Base-by-base conservation (phyloP, 2,329 filamentous ascomycete genomes). In the Paecilomyces formosus region DNA sequence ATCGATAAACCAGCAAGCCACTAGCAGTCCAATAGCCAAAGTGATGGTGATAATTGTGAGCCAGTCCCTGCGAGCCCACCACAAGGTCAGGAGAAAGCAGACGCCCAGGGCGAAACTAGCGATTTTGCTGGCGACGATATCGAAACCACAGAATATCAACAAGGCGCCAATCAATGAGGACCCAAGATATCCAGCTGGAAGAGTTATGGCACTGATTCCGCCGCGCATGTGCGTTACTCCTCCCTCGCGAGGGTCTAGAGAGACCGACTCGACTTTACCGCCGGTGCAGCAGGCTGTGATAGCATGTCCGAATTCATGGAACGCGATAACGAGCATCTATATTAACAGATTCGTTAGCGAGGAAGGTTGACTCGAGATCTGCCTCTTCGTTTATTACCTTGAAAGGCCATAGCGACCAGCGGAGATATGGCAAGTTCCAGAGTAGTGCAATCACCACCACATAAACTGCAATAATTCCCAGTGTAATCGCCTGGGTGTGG, bases 11-110 rank as follows among this genome's bases (percentile, higher is more conserved):
- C 89, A 92, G 69, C 86, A 90, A 0, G 80, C 89, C 1, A 92
- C 77, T 26, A 92, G 72, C 66, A 92, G 70, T 0, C 86, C 89
- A 1, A 92, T 84, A 0, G 88, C 88, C 5, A 87, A 75, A 7
- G 91, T 70, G 8, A 92, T 78, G 0, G 89, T 92, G 15, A 83
- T 62, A 59, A 92, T 85, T 0, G 89, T 92, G 61, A 92, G 76
- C 88, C 88, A 92, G 71, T 92, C 88, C 66, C 81, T 85, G 62
- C 88, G 82, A 1, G 87, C 88, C 89, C 89, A 92, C 89, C 89
- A 92, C 3, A 92, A 74, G 0, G 87, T 91, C n/a, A 92, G 74
- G 62, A 92, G 70, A 67, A 92, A 92, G 69, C 88, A 90, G 3
- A 86, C 85, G 1, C 82, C 89, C 3, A 92, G 77, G 0, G 86